Conservation (phyloP, 306 rosid genomes). For the Medicago lupulina region DNA sequence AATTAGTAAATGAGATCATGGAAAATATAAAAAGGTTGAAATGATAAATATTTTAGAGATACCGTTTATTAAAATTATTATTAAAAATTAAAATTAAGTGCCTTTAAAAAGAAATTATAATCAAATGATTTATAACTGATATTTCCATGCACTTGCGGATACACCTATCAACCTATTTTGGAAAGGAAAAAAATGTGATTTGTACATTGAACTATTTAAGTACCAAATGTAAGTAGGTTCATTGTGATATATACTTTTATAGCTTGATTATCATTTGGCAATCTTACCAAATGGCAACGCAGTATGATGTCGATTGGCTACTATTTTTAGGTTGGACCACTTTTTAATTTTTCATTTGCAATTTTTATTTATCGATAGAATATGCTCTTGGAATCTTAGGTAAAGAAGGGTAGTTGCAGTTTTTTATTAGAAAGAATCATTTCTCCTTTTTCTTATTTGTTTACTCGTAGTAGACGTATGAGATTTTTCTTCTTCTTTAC, state of each 20-base stretch:
- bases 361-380: conserved; percentile 15
- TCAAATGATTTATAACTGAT: too few relatives aligned
- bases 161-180: too few relatives aligned
- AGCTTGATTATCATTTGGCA: neutral
- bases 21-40: too few relatives aligned
- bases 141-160: too few relatives aligned
- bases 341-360: neutral
- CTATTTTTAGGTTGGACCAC: conserved; percentile 1
- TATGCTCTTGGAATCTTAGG: conserved; percentile 40
- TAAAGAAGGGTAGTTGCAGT: conserved; percentile 18
- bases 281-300: conserved; percentile 28
- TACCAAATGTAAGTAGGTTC: neutral
- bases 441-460: neutral
- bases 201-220: neutral
- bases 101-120: too few relatives aligned
- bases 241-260: neutral
- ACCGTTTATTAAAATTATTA: too few relatives aligned
- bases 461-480: neutral
- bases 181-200: too few relatives aligned
- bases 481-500: neutral
- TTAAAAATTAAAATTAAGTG: too few relatives aligned
- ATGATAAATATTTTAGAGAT: too few relatives aligned
- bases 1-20: too few relatives aligned
- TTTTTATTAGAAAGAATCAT: neutral
- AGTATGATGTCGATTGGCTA: conserved; percentile 17